Evolutionary conservation across 139 green algal species (phyloP).

Genomic region (Pleodorina starrii): DNA sequence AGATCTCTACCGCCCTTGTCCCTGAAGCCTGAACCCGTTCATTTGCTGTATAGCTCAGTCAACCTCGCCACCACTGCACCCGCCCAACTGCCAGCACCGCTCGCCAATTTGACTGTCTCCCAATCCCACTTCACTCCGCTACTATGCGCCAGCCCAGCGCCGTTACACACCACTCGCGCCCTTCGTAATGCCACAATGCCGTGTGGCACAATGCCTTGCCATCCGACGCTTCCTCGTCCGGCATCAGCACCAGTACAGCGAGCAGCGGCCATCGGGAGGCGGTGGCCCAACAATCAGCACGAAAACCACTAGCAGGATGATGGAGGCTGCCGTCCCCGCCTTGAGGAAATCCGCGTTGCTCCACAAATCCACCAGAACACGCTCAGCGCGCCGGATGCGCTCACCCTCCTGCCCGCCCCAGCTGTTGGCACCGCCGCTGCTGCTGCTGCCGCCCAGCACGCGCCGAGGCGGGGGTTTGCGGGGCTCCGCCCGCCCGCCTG

Average conservation of each 20-base stretch:
- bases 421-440: neutral
- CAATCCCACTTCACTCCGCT: no score
- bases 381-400: slow-evolving; percentile 33
- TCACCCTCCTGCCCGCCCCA: slow-evolving; percentile 36
- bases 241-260: slow-evolving; percentile 32
- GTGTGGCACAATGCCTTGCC: no score
- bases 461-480: neutral
- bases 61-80: no score
- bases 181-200: no score
- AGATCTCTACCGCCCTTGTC: no score
- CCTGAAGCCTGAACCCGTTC: no score
- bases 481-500: neutral
- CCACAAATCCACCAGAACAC: slow-evolving; percentile 36
- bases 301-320: slow-evolving; percentile 16
- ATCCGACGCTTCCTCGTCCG: no score
- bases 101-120: no score
- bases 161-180: no score
- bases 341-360: slow-evolving; percentile 51
- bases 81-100: no score
- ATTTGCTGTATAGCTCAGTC: no score
- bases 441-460: neutral
- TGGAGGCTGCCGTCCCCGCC: neutral
- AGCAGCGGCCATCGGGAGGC: slow-evolving; percentile 24
- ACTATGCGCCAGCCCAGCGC: no score
- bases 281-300: slow-evolving; percentile 28